These are phyloP conservation scores for Gossypium gossypioides DNA, from an alignment of 441 rosid species.

Conservation along the genomic window DNA sequence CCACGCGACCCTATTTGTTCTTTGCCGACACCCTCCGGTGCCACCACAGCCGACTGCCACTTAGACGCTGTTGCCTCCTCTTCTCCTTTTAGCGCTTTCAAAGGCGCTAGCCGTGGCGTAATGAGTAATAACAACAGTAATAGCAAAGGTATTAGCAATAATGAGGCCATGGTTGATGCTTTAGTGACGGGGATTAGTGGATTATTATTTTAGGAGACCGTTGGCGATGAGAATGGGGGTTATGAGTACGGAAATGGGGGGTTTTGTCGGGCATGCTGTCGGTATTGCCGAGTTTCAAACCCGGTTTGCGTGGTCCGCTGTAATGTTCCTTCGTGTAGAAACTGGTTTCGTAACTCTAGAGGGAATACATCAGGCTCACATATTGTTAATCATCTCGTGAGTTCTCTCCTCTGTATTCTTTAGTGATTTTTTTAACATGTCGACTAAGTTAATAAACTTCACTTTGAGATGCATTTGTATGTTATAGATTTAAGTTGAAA, in stretches of 20 bases:
- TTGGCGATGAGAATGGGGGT: slow-evolving; percentile 58
- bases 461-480: neutral
- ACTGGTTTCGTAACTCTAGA: slow-evolving; percentile 97
- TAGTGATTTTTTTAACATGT: neutral
- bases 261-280: slow-evolving; percentile 90
- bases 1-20: slow-evolving; percentile 44
- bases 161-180: slow-evolving; percentile 49
- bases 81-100: slow-evolving; percentile 29
- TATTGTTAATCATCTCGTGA: slow-evolving; percentile 88
- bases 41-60: slow-evolving; percentile 39
- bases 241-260: slow-evolving; percentile 68
- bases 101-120: slow-evolving; percentile 30
- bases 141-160: slow-evolving; percentile 5
- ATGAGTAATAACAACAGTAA: slow-evolving; percentile 25
- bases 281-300: slow-evolving; percentile 89
- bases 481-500: neutral
- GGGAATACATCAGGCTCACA: slow-evolving; percentile 97
- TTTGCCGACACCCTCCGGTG: slow-evolving; percentile 85
- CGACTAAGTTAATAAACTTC: neutral
- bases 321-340: slow-evolving; percentile 93
- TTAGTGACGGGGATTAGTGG: slow-evolving; percentile 63
- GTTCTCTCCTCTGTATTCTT: slow-evolving; percentile 17
- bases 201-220: slow-evolving; percentile 78
- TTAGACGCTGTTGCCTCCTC: slow-evolving; percentile 28
- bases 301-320: slow-evolving; percentile 95